A percentile compares a stretch with the other conserved stretches of the same genome.
These are phyloP conservation scores for Chondrus crispus DNA, from an alignment of 23 red algal species.

Conservation along the genomic window DNA sequence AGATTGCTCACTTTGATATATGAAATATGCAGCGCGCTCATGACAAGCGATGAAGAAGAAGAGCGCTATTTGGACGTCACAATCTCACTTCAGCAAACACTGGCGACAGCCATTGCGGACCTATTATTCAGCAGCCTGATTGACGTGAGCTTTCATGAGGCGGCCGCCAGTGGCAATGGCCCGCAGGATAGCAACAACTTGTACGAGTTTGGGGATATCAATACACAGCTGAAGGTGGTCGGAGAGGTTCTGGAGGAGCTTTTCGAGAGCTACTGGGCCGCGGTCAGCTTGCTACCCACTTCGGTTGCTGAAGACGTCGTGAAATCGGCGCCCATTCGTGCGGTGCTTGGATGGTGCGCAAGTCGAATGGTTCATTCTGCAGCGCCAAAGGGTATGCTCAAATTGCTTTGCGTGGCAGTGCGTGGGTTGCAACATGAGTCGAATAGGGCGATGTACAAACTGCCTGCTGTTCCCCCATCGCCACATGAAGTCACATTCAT, in stretches of 20 bases:
- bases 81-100: neutral
- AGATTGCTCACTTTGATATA: conserved; percentile 46
- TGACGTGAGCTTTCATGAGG: conserved; percentile 56
- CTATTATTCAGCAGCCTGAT: conserved; percentile 43
- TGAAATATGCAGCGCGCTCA: conserved; percentile 28
- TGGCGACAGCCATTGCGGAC: conserved; percentile 35
- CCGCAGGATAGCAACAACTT: conserved; percentile 8
- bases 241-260: conserved; percentile 56
- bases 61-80: conserved; percentile 5
- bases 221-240: conserved; percentile 24
- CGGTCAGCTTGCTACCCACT: conserved; percentile 35
- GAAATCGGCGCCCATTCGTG: conserved; percentile 30
- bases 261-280: conserved; percentile 56
- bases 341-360: conserved; percentile 55
- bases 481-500: conserved; percentile 70
- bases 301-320: conserved; percentile 27
- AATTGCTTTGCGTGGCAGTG: conserved; percentile 11
- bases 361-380: conserved; percentile 50
- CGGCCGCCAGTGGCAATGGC: conserved; percentile 52
- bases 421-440: conserved; percentile 48
- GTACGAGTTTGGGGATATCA: conserved; percentile 29
- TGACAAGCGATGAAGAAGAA: conserved; percentile 25
- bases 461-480: conserved; percentile 2
- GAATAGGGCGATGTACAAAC: conserved; percentile 54
- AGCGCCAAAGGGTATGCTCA: conserved; percentile 62